phyloP scores from a whole-genome alignment of 169 alveolate species.

The Babesia gibsoni region DNA sequence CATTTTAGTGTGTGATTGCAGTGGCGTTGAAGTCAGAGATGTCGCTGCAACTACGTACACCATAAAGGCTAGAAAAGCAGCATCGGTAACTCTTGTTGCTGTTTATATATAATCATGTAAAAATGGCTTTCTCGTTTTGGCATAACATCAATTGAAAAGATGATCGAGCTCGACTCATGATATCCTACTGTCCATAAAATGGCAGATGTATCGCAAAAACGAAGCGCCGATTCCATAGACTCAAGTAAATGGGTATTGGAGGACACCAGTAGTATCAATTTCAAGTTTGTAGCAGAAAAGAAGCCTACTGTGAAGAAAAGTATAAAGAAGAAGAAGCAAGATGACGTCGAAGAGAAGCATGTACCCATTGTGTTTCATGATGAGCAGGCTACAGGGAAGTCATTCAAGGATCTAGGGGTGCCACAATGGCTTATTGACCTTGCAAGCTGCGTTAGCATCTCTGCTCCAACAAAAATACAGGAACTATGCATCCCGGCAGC shows the following conservation, averaged over 20 bases:
- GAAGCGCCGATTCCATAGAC: neutral
- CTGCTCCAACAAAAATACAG: constrained; percentile 89
- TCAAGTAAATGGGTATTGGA: constrained; percentile 29
- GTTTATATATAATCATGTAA: too few relatives aligned
- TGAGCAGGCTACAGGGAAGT: constrained; percentile 7
- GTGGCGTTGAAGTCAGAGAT: too few relatives aligned
- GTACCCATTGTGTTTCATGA: neutral
- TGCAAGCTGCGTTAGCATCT: constrained; percentile 64
- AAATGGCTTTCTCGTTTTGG: too few relatives aligned
- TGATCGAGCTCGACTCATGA: too few relatives aligned
- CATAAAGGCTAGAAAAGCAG: too few relatives aligned
- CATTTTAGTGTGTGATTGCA: too few relatives aligned
- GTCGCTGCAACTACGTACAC: too few relatives aligned
- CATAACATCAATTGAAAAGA: too few relatives aligned
- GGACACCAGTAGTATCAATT: neutral
- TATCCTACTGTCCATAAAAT: too few relatives aligned
- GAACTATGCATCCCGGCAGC: constrained; percentile 86
- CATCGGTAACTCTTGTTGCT: too few relatives aligned
- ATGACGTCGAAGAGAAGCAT: neutral
- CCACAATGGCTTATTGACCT: constrained; percentile 73
- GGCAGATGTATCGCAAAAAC: neutral
- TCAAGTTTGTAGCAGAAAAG: constrained; percentile 21
- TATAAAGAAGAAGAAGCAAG: neutral
- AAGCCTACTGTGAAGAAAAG: neutral
- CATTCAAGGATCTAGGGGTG: constrained; percentile 70